Evolutionary conservation across 768 basidiomycete genomes (phyloP).

Genomic region (Trametes cubensis): DNA sequence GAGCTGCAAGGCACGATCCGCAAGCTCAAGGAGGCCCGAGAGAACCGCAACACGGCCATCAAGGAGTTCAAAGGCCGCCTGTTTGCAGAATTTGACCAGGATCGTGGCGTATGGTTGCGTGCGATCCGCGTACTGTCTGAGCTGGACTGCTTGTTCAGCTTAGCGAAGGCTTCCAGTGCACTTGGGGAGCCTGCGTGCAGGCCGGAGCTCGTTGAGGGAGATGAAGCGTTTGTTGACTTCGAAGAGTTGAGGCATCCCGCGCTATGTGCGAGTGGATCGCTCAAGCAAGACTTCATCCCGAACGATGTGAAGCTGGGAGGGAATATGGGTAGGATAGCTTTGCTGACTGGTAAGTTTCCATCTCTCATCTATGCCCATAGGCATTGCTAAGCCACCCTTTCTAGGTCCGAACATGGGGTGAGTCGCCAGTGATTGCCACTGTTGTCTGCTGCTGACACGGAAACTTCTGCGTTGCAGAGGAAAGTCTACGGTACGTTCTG

Average conservation of each 20-base stretch:
- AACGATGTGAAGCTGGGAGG: slow-evolving; percentile 90
- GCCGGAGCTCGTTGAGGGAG: slow-evolving; percentile 82
- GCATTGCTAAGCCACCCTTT: not conserved
- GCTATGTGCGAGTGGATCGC: slow-evolving; percentile 61
- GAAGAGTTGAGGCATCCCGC: slow-evolving; percentile 89
- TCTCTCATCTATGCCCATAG: not conserved
- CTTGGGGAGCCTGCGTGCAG: slow-evolving; percentile 94
- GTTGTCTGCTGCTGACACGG: slow-evolving; percentile 8
- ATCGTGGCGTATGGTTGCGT: slow-evolving; percentile 81
- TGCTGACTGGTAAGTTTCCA: slow-evolving; percentile 71
- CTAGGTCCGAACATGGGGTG: slow-evolving; percentile 88
- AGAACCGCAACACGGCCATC: slow-evolving; percentile 77
- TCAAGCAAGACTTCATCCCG: slow-evolving; percentile 80
- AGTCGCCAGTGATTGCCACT: slow-evolving; percentile 33
- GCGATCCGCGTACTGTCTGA: slow-evolving; percentile 86
- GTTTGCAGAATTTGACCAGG: slow-evolving; percentile 79
- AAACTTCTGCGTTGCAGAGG: slow-evolving; percentile 46
- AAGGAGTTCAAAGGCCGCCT: slow-evolving; percentile 82
- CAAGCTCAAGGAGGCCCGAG: slow-evolving; percentile 89
- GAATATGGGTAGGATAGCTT: slow-evolving; percentile 69
- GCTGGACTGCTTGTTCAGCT: slow-evolving; percentile 92
- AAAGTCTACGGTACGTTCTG: slow-evolving; percentile 65
- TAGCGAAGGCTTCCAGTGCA: slow-evolving; percentile 86
- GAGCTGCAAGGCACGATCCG: slow-evolving; percentile 73
- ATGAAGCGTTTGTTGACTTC: slow-evolving; percentile 84